Evolutionary conservation across 306 rosid species (phyloP), one percentile per base, ranked within the genome.

Genomic region (Sicyos edulis): DNA sequence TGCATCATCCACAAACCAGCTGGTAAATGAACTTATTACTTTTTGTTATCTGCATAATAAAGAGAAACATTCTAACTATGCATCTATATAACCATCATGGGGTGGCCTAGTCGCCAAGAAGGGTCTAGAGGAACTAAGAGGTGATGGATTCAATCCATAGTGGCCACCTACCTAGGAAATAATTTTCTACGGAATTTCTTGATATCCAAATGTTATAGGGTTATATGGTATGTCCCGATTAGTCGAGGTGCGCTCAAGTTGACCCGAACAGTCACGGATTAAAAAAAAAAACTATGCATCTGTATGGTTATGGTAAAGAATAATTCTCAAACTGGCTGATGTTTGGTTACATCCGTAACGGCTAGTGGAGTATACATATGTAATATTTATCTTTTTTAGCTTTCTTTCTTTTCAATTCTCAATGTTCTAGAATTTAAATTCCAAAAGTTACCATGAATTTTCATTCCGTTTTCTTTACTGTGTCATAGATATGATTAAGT

Each of bases 1-100:
- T 86, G 87, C 91, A 71, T 89, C 95, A 8, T 89, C 98, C 77
- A 86, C 96, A 81, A 92, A 89, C 80, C 96, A 86, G 84, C 92
- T 92, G 92, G 96, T 92, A 88, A 50, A 62, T 80, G 51, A 55
- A 68, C 71, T 59, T 32, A 61, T 61, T 34, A 42, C 47, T 42
- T 42, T 74, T 4, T 62, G 29, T 78, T 44, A 34, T 67, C 49
- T 84, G 76, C 73, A 40, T 66, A 8, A 47, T 53, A 21, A 67
- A 45, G 56, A 45, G 72, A 49, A 67, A 17, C 11, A 6, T 61
- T 67, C 0, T 7, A 21, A 67, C 72, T n/a, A 42, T 42, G 47
- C 47, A 42, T 42, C 47, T 42, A n/a, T n/a, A n/a, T n/a, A n/a
- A n/a, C n/a, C n/a, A n/a, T n/a, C n/a, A n/a, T n/a, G n/a, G n/a